Conservation (phyloP, 78 protist species). For the Dictyostelium firmibasis region DNA sequence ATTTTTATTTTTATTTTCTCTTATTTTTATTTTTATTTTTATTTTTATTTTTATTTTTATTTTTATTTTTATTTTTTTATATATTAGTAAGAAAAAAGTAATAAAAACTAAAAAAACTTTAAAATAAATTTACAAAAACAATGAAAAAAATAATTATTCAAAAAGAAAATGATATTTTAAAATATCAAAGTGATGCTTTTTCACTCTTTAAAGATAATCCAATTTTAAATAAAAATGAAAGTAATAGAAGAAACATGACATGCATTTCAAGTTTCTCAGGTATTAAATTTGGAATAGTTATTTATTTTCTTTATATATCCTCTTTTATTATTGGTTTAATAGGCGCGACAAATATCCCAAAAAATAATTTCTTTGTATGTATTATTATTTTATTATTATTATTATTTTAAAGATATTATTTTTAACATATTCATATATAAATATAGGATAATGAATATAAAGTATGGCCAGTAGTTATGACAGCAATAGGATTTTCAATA, state of each 20-base stretch:
- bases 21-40: too few relatives aligned
- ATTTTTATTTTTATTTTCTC: too few relatives aligned
- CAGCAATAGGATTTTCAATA: not conserved
- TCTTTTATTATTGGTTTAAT: not conserved
- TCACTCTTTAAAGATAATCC: not conserved
- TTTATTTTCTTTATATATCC: not conserved
- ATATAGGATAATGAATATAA: not conserved
- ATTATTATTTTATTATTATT: not conserved
- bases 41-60: too few relatives aligned
- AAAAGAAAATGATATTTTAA: not conserved
- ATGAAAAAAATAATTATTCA: not conserved
- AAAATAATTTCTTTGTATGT: not conserved
- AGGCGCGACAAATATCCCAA: not conserved
- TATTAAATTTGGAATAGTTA: not conserved
- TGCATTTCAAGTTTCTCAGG: not conserved
- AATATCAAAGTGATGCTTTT: not conserved
- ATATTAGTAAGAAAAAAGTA: too few relatives aligned
- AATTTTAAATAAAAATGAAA: not conserved
- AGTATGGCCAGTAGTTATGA: not conserved
- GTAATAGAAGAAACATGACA: not conserved
- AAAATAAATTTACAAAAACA: not conserved
- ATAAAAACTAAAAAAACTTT: too few relatives aligned
- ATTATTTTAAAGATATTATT: too few relatives aligned
- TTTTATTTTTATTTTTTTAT: too few relatives aligned
- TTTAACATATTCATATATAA: too few relatives aligned